Conservation (phyloP, 2,329 filamentous ascomycete genomes). For the Curvularia eragrostidis region DNA sequence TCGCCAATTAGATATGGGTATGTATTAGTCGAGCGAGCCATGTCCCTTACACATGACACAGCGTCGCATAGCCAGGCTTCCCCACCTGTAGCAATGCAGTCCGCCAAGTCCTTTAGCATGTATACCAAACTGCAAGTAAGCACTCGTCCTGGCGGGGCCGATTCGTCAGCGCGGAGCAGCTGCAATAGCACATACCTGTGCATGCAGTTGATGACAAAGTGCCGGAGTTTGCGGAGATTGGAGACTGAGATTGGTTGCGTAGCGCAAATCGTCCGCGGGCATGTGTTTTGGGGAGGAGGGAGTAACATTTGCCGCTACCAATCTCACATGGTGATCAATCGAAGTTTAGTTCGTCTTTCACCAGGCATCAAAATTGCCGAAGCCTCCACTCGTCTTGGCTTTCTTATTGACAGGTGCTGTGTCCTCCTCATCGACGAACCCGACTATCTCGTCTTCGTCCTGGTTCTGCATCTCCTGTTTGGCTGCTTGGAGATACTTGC, state of each 20-base stretch:
- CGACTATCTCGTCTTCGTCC: conserved; percentile 66
- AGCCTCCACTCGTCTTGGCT: conserved; percentile 70
- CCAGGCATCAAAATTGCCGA: conserved; percentile 96
- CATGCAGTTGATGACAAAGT: neutral
- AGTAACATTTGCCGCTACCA: conserved; percentile 3
- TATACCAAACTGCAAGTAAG: neutral
- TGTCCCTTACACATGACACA: neutral
- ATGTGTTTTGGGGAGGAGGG: neutral
- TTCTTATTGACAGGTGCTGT: conserved; percentile 78
- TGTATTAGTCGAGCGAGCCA: neutral
- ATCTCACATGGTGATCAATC: neutral
- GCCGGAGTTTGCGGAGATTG: neutral
- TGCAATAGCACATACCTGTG: neutral
- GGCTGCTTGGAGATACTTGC: conserved; percentile 81
- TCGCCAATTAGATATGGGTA: neutral
- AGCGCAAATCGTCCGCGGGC: neutral
- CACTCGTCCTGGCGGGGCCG: neutral
- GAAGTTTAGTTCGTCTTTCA: conserved; percentile 49
- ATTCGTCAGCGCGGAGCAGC: neutral
- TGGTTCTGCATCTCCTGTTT: conserved; percentile 46
- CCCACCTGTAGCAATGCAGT: neutral
- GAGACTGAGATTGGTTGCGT: neutral
- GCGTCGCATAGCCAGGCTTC: neutral
- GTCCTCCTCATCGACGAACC: conserved; percentile 68
- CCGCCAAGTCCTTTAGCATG: neutral